Evolutionary conservation across 2,329 filamentous ascomycete genomes (phyloP).

Genomic region (Xylaria sp.): DNA sequence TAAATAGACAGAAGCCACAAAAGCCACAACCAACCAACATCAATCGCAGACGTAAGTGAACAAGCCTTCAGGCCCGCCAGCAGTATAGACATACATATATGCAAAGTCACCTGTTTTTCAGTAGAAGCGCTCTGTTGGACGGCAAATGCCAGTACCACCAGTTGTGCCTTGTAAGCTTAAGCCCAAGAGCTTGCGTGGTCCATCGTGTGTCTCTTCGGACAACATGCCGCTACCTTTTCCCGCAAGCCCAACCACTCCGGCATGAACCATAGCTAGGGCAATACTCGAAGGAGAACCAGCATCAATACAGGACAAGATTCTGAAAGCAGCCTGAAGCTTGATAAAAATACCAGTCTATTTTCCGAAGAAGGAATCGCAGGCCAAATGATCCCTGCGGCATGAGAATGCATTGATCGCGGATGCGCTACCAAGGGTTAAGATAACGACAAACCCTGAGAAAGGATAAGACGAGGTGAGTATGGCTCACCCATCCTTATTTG

Average conservation of each 20-base stretch:
- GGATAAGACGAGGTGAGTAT: conserved; percentile 28
- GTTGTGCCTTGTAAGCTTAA: conserved; percentile 41
- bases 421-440: conserved; percentile 23
- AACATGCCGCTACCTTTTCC: conserved; percentile 40
- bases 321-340: conserved; percentile 49
- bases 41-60: conserved; percentile 6
- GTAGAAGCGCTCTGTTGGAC: conserved; percentile 40
- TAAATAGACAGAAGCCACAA: conserved; percentile 21
- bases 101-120: conserved; percentile 44
- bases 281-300: conserved; percentile 51
- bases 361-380: conserved; percentile 41
- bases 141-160: conserved; percentile 39
- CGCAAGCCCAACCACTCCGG: conserved; percentile 40
- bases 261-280: conserved; percentile 43
- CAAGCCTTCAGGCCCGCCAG: conserved; percentile 16
- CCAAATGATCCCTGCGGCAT: conserved; percentile 48
- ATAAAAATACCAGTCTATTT: conserved; percentile 51
- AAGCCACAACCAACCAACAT: conserved; percentile 17
- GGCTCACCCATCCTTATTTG: conserved; percentile 25
- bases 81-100: conserved; percentile 43
- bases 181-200: conserved; percentile 39
- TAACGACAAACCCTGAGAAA: conserved; percentile 28
- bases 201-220: conserved; percentile 42
- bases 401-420: conserved; percentile 44
- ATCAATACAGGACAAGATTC: conserved; percentile 51